Evolutionary conservation across 1,139 yeast genomes (phyloP).

Genomic region (Yamadazyma spencermartinsiae): DNA sequence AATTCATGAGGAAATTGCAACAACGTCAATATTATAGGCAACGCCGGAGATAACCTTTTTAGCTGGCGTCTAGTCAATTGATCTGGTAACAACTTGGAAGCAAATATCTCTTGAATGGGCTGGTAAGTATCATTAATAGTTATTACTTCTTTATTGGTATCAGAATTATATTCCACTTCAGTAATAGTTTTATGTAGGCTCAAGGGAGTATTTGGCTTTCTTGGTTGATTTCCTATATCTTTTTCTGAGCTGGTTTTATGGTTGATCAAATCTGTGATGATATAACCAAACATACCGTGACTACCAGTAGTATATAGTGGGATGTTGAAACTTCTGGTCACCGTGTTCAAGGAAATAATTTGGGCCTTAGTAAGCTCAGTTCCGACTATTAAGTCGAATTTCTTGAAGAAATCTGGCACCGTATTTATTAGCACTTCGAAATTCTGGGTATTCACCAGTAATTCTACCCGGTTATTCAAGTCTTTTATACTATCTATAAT

Average conservation of each 20-base stretch:
- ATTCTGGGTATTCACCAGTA: constrained; percentile 40
- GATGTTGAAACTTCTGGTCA: constrained; percentile 54
- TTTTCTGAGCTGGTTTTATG: constrained; percentile 50
- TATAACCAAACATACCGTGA: constrained; percentile 82
- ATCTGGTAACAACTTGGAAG: constrained; percentile 39
- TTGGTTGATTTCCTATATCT: constrained; percentile 52
- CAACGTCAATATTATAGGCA: constrained; percentile 63
- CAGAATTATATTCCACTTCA: constrained; percentile 33
- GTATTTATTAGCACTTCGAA: constrained; percentile 25
- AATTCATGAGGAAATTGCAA: constrained; percentile 40
- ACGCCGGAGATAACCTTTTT: constrained; percentile 56
- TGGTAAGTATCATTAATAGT: constrained; percentile 57
- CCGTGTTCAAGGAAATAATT: constrained; percentile 45
- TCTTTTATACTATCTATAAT: constrained; percentile 59
- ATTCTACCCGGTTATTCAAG: constrained; percentile 73
- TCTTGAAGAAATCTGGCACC: constrained; percentile 44
- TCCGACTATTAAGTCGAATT: constrained; percentile 72
- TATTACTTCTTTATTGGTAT: constrained; percentile 49
- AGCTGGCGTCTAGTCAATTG: constrained; percentile 57
- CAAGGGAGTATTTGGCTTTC: constrained; percentile 47
- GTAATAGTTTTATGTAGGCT: constrained; percentile 54
- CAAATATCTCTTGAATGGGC: constrained; percentile 30
- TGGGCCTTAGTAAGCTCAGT: constrained; percentile 59
- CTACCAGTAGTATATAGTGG: constrained; percentile 71
- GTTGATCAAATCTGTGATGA: constrained; percentile 73